phyloP scores from a whole-genome alignment of 257 asterid genomes.

The Galeopsis tetrahit region DNA sequence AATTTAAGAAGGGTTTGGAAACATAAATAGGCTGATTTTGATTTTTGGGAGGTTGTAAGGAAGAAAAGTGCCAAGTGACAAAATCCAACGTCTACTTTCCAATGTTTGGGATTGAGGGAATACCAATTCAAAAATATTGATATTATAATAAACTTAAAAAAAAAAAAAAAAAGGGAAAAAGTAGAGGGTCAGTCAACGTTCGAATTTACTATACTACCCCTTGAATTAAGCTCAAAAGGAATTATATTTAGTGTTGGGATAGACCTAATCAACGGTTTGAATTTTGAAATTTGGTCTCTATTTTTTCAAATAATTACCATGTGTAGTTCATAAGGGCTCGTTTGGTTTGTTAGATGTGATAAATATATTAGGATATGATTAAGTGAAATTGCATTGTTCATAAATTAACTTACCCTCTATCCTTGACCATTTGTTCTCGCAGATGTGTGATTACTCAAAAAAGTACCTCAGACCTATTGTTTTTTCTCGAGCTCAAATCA shows the following conservation, averaged over 20 bases:
- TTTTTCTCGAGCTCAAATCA: too few species aligned
- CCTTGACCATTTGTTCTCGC: too few species aligned
- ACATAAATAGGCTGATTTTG: slow-evolving; percentile 32
- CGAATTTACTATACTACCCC: slow-evolving; percentile 33
- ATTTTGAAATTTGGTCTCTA: background rate
- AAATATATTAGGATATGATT: too few species aligned
- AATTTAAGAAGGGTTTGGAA: slow-evolving; percentile 28
- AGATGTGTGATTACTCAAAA: too few species aligned
- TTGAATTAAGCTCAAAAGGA: slow-evolving; percentile 13
- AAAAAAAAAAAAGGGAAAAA: slow-evolving; percentile 39
- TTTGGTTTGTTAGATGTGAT: too few species aligned
- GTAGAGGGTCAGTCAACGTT: slow-evolving; percentile 27
- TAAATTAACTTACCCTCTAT: too few species aligned
- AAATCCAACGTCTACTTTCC: slow-evolving; percentile 49
- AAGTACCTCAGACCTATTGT: too few species aligned
- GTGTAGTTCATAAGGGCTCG: background rate
- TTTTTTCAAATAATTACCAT: background rate
- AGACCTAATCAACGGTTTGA: background rate
- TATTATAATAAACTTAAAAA: slow-evolving; percentile 15
- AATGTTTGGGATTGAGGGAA: slow-evolving; percentile 5
- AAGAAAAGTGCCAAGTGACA: slow-evolving; percentile 45
- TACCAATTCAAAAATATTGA: slow-evolving; percentile 35
- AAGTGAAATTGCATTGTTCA: too few species aligned
- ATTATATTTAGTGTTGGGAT: background rate
- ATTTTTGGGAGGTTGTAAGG: slow-evolving; percentile 49